Conservation (phyloP, 2,329 filamentous ascomycete genomes). For the Biscogniauxia marginata region DNA sequence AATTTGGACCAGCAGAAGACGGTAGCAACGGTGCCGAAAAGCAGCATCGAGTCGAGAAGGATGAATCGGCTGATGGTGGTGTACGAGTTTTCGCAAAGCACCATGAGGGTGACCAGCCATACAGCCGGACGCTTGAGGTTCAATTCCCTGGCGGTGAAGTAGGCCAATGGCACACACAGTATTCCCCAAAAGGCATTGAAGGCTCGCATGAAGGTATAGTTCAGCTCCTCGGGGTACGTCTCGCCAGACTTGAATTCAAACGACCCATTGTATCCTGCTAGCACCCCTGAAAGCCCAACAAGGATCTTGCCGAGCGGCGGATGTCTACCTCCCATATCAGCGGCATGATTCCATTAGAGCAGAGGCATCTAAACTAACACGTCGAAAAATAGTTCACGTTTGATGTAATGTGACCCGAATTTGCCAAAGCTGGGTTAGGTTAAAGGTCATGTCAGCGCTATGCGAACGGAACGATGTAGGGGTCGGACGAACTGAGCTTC, state of each 20-base stretch:
- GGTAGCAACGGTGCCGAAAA: constrained; percentile 98
- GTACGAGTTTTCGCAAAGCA: constrained; percentile 98
- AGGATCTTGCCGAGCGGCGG: constrained; percentile 98
- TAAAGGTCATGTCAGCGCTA: constrained; percentile 25
- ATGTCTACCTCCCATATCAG: constrained; percentile 39
- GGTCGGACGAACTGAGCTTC: constrained; percentile 57
- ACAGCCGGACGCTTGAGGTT: constrained; percentile 83
- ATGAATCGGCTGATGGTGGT: constrained; percentile 99
- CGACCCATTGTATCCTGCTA: constrained; percentile 97
- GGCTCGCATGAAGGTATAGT: constrained; percentile 97
- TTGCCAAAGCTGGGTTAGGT: constrained; percentile 72
- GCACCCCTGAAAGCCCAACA: constrained; percentile 90
- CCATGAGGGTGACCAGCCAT: constrained; percentile 95
- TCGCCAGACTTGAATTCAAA: constrained; percentile 99
- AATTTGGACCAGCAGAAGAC: constrained; percentile 97
- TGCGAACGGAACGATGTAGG: constrained; percentile 9
- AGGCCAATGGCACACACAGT: constrained; percentile 87
- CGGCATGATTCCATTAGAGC: constrained; percentile 5
- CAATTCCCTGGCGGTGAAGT: constrained; percentile 90
- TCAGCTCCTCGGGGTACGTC: constrained; percentile 86
- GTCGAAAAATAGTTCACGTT: constrained; percentile 99
- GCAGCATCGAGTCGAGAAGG: constrained; percentile 95
- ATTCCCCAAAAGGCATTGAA: constrained; percentile 97
- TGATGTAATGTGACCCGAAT: constrained; percentile 98
- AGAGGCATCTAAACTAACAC: constrained; percentile 37